Percentiles rank a stretch among this genome's conserved stretches.
phyloP scores from a whole-genome alignment of 768 basidiomycete genomes.

The Fistulinella prunicolor region DNA sequence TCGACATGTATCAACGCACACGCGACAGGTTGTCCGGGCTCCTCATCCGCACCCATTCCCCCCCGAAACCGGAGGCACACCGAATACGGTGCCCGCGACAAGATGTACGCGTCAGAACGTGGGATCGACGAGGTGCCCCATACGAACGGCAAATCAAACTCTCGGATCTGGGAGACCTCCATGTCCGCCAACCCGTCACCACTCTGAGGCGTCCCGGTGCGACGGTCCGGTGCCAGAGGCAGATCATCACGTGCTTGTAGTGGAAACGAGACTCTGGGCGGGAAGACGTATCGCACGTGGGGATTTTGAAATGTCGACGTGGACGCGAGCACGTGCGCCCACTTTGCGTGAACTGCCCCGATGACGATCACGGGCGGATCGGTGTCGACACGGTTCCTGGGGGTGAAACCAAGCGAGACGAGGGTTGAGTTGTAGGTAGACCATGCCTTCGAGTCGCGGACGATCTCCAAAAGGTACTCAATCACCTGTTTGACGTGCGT shows the following conservation, averaged over 20 bases:
- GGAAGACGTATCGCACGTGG: conserved; percentile 5
- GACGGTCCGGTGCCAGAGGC: too few species aligned
- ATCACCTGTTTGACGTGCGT: conserved; percentile 17
- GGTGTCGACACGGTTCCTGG: not conserved
- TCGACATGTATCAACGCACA: conserved; percentile 20
- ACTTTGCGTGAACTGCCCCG: conserved; percentile 6
- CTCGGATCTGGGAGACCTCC: conserved; percentile 8
- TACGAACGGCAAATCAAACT: conserved; percentile 15
- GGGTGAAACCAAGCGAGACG: not conserved
- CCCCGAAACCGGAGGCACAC: conserved; percentile 19
- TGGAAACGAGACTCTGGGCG: not conserved
- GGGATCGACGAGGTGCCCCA: conserved; percentile 6
- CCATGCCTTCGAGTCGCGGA: not conserved
- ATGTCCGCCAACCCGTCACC: not conserved
- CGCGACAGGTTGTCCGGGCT: conserved; percentile 5
- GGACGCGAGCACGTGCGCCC: conserved; percentile 10
- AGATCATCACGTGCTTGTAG: too few species aligned
- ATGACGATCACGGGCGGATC: conserved; percentile 14
- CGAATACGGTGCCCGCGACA: conserved; percentile 18
- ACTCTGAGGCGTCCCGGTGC: not conserved
- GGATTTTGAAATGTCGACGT: conserved; percentile 2
- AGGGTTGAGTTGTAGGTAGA: conserved; percentile 8
- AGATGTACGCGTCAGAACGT: conserved; percentile 19
- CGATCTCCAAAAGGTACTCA: conserved; percentile 4
- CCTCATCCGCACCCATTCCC: not conserved